Evolutionary conservation across 108 stramenopile species (phyloP), one percentile per base, ranked within the genome.

Genomic region (Stephanodiscus triporus): DNA sequence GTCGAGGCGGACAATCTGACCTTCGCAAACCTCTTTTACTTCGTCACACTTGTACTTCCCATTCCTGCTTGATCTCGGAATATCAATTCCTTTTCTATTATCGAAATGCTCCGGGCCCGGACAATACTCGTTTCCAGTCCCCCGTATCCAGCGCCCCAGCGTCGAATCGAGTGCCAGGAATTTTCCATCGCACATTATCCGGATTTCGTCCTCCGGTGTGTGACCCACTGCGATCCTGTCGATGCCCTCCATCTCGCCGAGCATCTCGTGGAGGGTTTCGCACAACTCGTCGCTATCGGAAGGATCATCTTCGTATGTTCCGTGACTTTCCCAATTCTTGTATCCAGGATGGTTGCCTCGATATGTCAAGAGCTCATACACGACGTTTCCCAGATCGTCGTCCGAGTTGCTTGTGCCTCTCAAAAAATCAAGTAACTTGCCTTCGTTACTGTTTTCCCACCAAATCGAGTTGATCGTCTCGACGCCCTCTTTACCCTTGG

Each of bases 261-360:
- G 64, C 80, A 81, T 75, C 24, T 49, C 48, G 43, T 66, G 34
- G 32, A 87, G 43, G 2, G 63, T 48, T 4, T 38, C 13, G 38
- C 73, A 70, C 22, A 85, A 71, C 14, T 43, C 55, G 23, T 71
- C 63, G 26, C 58, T 64, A 20, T 82, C 78, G 8, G 56, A 14
- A 6, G 69, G 56, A 57, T 71, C 53, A 11, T 74, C 73, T 13
- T 81, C 80, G 53, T 58, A 34, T 10, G 61, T 62, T 0, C 68
- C 80, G 40, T 75, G 69, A 36, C 63, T 75, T 42, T 70, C 80
- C 80, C 80, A 81, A 6, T 71, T 75, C 17, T 45, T 51, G 34
- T 81, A 84, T 8, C 83, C 80, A 16, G 84, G 77, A 73, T 88
- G 88, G 50, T 88, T 88, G 13, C 88, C 88, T 26, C 88, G 72